phyloP scores from a whole-genome alignment of 306 rosid genomes.

The apple (Malus domestica) region DNA sequence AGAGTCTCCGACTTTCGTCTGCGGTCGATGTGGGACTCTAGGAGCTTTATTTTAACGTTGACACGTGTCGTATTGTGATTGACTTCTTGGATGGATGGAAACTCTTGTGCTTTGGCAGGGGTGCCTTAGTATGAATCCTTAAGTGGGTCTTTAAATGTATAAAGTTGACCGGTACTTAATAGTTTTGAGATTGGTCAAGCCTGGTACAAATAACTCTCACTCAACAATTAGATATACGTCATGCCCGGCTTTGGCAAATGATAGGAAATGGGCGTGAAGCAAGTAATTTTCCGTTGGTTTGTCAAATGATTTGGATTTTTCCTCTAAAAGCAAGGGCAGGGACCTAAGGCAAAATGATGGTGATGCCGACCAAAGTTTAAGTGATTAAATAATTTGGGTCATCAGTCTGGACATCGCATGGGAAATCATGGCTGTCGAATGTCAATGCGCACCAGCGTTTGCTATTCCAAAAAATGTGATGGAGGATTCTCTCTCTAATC shows the following conservation, averaged over 20 bases:
- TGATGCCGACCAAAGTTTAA: background rate
- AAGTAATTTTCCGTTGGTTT: background rate
- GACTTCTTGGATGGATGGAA: too few species aligned
- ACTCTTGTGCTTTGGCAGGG: too few species aligned
- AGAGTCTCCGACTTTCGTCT: too few species aligned
- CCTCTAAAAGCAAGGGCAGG: background rate
- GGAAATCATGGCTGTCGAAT: background rate
- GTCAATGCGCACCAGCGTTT: background rate
- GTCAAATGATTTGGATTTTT: slow-evolving; percentile 1
- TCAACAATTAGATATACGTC: background rate
- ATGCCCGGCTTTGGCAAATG: background rate
- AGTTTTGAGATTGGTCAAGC: too few species aligned
- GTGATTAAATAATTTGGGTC: background rate
- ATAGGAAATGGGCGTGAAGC: background rate
- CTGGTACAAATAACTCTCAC: too few species aligned
- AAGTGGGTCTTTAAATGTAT: accelerated
- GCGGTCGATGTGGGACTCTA: too few species aligned
- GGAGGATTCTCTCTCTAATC: background rate
- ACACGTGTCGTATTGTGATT: too few species aligned
- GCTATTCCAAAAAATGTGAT: background rate
- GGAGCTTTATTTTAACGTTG: too few species aligned
- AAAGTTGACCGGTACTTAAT: too few species aligned
- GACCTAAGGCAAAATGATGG: background rate
- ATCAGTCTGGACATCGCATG: slow-evolving; percentile 4
- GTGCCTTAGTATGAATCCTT: too few species aligned